Evolutionary conservation across 345 rosid species (phyloP).

Genomic region (Pistacia vera): DNA sequence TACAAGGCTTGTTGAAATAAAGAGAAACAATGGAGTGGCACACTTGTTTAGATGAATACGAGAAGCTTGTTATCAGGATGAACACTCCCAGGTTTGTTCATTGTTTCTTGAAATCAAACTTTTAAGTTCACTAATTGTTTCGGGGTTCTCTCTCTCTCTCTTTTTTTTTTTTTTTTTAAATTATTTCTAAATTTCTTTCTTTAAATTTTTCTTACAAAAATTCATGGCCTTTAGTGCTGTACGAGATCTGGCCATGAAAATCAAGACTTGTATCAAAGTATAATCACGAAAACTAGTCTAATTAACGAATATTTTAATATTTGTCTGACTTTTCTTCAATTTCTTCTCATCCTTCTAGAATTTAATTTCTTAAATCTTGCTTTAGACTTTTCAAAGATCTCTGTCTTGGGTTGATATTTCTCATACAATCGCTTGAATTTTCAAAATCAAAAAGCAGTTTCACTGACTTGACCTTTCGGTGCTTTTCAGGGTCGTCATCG

Average conservation of each 20-base stretch:
- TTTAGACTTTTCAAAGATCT: slow-evolving; percentile 22
- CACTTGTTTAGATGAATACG: slow-evolving; percentile 82
- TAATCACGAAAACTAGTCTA: not conserved
- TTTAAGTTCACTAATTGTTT: not conserved
- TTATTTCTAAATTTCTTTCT: not conserved
- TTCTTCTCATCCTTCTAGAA: slow-evolving; percentile 13
- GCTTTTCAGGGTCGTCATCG: slow-evolving; percentile 87
- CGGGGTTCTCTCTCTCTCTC: too few species aligned
- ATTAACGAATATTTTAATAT: not conserved
- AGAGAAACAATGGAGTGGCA: slow-evolving; percentile 55
- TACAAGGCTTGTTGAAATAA: not conserved
- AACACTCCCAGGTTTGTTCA: slow-evolving; percentile 80
- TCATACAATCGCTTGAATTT: slow-evolving; percentile 17
- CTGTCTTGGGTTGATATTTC: not conserved
- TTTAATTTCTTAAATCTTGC: not conserved
- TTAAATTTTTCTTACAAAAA: not conserved
- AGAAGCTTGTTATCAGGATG: slow-evolving; percentile 90
- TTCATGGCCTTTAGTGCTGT: not conserved
- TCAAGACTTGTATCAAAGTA: not conserved
- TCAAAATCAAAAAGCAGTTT: not conserved
- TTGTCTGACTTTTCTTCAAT: slow-evolving; percentile 3
- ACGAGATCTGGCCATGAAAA: not conserved
- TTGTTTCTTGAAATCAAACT: not conserved
- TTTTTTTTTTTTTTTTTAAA: too few species aligned
- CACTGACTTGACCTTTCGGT: slow-evolving; percentile 29